phyloP scores from a whole-genome alignment of 352 stramenopile genomes.

The Thalassiosira hispida region DNA sequence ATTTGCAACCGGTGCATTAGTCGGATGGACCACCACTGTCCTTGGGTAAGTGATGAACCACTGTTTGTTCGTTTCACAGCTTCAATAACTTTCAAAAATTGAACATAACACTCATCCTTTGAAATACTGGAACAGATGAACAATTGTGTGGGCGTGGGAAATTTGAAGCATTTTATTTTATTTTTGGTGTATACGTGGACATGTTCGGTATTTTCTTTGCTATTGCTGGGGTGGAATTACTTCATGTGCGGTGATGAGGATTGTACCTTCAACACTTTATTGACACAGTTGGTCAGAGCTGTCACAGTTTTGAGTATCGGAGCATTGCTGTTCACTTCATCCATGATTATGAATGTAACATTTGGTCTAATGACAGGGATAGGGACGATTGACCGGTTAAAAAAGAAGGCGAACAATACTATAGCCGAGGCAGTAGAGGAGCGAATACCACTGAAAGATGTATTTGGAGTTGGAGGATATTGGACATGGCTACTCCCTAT shows the following conservation, averaged over 20 bases:
- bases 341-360: conserved; percentile 87
- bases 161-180: conserved; percentile 87
- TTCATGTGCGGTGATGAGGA: conserved; percentile 74
- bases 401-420: conserved; percentile 80
- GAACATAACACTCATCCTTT: not conserved
- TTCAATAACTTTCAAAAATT: conserved; percentile 2
- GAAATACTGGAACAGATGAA: conserved; percentile 69
- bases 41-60: conserved; percentile 53
- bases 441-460: conserved; percentile 73
- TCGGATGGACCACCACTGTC: conserved; percentile 87
- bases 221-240: conserved; percentile 81
- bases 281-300: conserved; percentile 79
- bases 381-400: conserved; percentile 87
- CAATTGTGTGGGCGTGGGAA: conserved; percentile 86
- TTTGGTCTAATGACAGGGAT: conserved; percentile 87
- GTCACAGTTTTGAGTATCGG: conserved; percentile 78
- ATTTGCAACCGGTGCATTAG: conserved; percentile 87
- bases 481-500: conserved; percentile 81
- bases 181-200: conserved; percentile 85
- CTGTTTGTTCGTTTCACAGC: not conserved
- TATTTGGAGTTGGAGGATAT: conserved; percentile 83
- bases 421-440: conserved; percentile 71
- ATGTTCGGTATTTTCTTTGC: conserved; percentile 73
- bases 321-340: conserved; percentile 77
- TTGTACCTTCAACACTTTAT: conserved; percentile 70